Evolutionary conservation across 441 rosid genomes (phyloP).

Genomic region (Brassica balearica): DNA sequence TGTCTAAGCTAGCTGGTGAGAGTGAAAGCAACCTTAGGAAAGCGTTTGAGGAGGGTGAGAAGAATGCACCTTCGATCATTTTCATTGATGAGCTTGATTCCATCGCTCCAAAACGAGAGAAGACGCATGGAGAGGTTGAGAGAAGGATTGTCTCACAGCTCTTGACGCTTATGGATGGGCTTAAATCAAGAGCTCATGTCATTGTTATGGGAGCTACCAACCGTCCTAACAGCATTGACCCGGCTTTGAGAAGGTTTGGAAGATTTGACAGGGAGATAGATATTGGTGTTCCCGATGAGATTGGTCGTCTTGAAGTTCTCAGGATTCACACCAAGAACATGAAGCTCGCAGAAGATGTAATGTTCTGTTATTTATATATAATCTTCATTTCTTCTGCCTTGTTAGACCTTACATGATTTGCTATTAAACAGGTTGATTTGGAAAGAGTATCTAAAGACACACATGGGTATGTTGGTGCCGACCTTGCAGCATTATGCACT

Average conservation of each 20-base stretch:
- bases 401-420: conserved; percentile 9
- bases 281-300: conserved; percentile 73
- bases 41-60: conserved; percentile 76
- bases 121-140: conserved; percentile 73
- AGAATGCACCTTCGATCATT: conserved; percentile 73
- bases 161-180: conserved; percentile 71
- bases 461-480: conserved; percentile 82
- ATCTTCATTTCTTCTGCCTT: conserved; percentile 26
- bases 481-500: conserved; percentile 78
- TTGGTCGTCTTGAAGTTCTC: conserved; percentile 74
- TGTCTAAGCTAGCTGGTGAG: conserved; percentile 81
- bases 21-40: conserved; percentile 79
- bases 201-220: conserved; percentile 71
- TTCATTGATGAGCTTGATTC: conserved; percentile 77
- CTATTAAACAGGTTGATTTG: conserved; percentile 49
- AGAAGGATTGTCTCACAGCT: conserved; percentile 74
- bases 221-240: conserved; percentile 72
- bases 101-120: conserved; percentile 75
- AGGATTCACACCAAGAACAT: conserved; percentile 75
- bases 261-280: conserved; percentile 71
- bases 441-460: conserved; percentile 75
- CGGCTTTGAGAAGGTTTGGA: conserved; percentile 72
- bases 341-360: conserved; percentile 72
- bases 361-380: neutral
- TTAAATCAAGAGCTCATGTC: conserved; percentile 67